Percentiles rank a stretch among this genome's conserved stretches.
Conservation (phyloP, 2,329 filamentous ascomycete genomes). For the Xylariales sp. region DNA sequence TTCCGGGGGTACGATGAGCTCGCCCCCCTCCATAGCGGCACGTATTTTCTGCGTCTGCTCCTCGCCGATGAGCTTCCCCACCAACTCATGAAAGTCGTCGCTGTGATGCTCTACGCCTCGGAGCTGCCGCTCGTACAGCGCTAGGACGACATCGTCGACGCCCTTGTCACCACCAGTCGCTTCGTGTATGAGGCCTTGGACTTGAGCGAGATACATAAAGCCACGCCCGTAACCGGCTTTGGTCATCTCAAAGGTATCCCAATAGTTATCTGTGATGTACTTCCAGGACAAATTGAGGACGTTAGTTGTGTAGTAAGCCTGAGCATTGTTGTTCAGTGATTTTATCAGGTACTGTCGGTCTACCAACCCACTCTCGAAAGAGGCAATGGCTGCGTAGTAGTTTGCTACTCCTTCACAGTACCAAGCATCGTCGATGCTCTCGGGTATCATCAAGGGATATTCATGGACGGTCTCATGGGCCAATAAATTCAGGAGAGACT, state of each 20-base stretch:
- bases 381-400: slow-evolving; percentile 3
- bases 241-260: neutral
- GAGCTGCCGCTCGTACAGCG: neutral
- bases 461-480: slow-evolving; percentile 4
- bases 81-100: neutral
- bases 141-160: slow-evolving; percentile 1
- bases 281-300: neutral
- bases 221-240: neutral
- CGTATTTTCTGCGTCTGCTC: neutral
- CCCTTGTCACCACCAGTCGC: neutral
- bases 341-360: slow-evolving; percentile 1
- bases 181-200: neutral
- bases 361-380: slow-evolving; percentile 1
- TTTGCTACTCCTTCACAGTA: slow-evolving; percentile 6
- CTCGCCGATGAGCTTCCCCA: neutral
- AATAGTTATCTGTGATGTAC: slow-evolving; percentile 1
- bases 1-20: neutral
- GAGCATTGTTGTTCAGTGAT: slow-evolving; percentile 3
- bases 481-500: neutral
- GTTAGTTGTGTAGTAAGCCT: slow-evolving; percentile 1
- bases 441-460: neutral
- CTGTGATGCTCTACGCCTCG: neutral
- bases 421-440: neutral
- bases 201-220: slow-evolving; percentile 1
- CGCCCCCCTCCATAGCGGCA: neutral